phyloP scores from a whole-genome alignment of 306 rosid genomes.

The Trichosanthes cucumerina region DNA sequence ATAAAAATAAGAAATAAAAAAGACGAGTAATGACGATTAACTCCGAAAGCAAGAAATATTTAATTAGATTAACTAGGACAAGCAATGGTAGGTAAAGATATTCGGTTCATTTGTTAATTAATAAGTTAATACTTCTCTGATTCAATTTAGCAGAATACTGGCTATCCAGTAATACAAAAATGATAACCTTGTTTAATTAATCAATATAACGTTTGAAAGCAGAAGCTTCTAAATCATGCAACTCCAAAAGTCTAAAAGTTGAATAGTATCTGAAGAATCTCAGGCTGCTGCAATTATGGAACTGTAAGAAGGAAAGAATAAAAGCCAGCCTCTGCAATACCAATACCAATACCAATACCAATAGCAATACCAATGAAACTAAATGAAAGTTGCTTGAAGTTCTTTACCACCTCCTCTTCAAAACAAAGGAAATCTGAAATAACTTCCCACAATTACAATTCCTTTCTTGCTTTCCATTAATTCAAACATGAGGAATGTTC shows the following conservation, averaged over 20 bases:
- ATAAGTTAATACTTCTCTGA: neutral
- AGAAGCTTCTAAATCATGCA: neutral
- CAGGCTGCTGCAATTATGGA: neutral
- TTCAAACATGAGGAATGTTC: conserved; percentile 24
- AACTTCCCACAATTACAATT: conserved; percentile 24
- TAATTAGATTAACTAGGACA: neutral
- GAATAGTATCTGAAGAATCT: neutral
- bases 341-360: neutral
- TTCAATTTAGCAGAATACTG: neutral
- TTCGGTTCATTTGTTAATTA: too few relatives aligned
- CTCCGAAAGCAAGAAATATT: neutral
- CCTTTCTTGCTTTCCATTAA: conserved; percentile 47
- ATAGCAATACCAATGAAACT: neutral
- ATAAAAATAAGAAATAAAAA: too few relatives aligned
- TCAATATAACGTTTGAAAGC: neutral
- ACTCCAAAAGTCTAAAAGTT: neutral
- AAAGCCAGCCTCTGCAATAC: neutral
- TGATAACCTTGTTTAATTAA: neutral
- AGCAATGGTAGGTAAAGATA: neutral
- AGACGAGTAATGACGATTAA: neutral
- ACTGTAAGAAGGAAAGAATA: conserved; percentile 7
- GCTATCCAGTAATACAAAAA: neutral
- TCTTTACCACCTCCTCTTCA: neutral
- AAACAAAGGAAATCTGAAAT: neutral
- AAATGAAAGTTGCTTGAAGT: neutral